Base-by-base conservation (phyloP, 129 eudicot species). In the Artemisia argyi region DNA sequence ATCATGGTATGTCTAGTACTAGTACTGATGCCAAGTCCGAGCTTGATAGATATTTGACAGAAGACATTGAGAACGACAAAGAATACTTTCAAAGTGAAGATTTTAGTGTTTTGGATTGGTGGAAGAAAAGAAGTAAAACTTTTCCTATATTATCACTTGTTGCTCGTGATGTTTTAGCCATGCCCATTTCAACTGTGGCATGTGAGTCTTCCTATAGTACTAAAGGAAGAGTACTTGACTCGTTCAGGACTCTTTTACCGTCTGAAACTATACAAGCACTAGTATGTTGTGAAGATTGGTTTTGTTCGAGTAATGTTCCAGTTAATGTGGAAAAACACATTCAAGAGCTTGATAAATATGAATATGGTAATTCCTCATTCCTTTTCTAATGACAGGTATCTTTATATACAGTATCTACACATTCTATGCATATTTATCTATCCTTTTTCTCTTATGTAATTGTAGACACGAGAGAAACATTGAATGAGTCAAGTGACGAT, bases 201-300 rank as follows among this genome's bases (percentile, higher is more conserved):
- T 46, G 28, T 46, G 19, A 66, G 13, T 66, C 71, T 3, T 32
- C 20, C 18, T 48, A 13, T 13, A 13, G 32, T 48, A 48, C 11
- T 24, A 48, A 17, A 66, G 54, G 58, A 66, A 66, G 44, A 39
- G 44, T 22, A 22, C 71, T 66, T 2, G 58, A 66, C 44, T 46
- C 57, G 22, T 66, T 49, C 22, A 49, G 71, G 55, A 19, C 52
- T 18, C 13, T 35, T 20, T 48, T 66, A 47, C 49, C 19, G 22
- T 35, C 71, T 18, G 24, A 48, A 48, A 66, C 35, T 20, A 39
- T 66, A 20, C 71, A 66, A 66, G 57, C 58, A 47, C 46, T 66
- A 8, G 20, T 66, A 4, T 66, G 71, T 66, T 66, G 55, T 66
- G 57, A 48, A 66, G 58, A 66, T 66, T 66, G 71, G 71, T 47